Evolutionary conservation across 2,329 filamentous ascomycete genomes (phyloP).

Genomic region (Botryotinia globosa): DNA sequence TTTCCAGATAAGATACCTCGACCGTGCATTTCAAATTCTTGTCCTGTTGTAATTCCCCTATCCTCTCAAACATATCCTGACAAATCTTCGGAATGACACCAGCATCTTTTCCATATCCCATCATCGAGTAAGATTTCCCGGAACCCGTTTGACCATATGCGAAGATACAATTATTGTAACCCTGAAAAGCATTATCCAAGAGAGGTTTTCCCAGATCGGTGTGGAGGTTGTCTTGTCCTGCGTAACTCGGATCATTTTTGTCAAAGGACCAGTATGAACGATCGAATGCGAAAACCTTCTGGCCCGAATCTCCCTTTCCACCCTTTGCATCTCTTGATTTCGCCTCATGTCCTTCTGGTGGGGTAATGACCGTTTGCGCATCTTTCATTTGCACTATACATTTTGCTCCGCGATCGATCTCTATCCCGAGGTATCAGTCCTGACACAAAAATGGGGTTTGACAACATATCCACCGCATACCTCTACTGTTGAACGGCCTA

Average conservation of each 20-base stretch:
- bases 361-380: slow-evolving; percentile 80
- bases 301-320: slow-evolving; percentile 63
- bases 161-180: slow-evolving; percentile 99
- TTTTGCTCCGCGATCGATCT: slow-evolving; percentile 88
- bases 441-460: slow-evolving; percentile 5
- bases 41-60: slow-evolving; percentile 67
- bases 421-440: slow-evolving; percentile 45
- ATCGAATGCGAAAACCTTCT: slow-evolving; percentile 93
- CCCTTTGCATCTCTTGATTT: slow-evolving; percentile 56
- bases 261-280: slow-evolving; percentile 98
- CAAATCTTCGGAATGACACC: slow-evolving; percentile 97
- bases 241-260: slow-evolving; percentile 75
- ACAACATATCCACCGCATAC: slow-evolving; percentile 47
- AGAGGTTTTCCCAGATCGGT: slow-evolving; percentile 84
- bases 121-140: slow-evolving; percentile 99
- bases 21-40: slow-evolving; percentile 83
- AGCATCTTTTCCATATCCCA: slow-evolving; percentile 95
- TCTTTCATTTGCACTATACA: slow-evolving; percentile 97
- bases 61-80: slow-evolving; percentile 94
- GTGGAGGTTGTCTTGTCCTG: slow-evolving; percentile 86
- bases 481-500: slow-evolving; percentile 93
- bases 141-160: slow-evolving; percentile 98
- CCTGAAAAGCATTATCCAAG: slow-evolving; percentile 95
- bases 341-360: slow-evolving; percentile 61
- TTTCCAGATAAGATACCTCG: slow-evolving; percentile 97